Evolutionary conservation across 2,329 filamentous ascomycete genomes (phyloP), one percentile per base, ranked within the genome.

Genomic region (Xylariaceae sp.): DNA sequence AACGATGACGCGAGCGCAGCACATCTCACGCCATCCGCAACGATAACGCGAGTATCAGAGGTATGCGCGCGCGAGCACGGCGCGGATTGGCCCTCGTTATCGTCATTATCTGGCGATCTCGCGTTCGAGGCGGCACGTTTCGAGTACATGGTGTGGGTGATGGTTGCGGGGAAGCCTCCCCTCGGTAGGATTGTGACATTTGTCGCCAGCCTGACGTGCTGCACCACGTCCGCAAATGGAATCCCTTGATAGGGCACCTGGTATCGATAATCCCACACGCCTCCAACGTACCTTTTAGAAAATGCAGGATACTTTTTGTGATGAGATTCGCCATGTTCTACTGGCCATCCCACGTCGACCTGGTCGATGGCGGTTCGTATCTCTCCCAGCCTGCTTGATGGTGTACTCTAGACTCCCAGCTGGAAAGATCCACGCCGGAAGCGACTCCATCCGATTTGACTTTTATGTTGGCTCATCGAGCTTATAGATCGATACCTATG

Each of bases 171-270:
- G 56, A 58, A 55, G 26, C 37, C 21, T 40, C 23, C 15, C 36
- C 11, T 23, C 13, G 20, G 42, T 44, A 55, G 40, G 53, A 62
- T 64, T 62, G 58, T 60, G 61, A 63, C 49, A 65, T 65, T 24
- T 53, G 43, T 18, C 23, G 46, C 50, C 35, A 42, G 37, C 53
- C 49, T 65, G 62, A 63, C 62, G 62, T 64, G 61, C 59, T 65
- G 36, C 9, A 18, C 26, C 41, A 26, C 29, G 16, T 35, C 37
- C 43, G 27, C 20, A 32, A 53, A 52, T 16, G 2, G 46, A 27
- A 50, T 33, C 41, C 36, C 13, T 15, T n/a, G n/a, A n/a, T n/a
- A n/a, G n/a, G n/a, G n/a, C n/a, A n/a, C n/a, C n/a, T 13, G 18
- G 20, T 41, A 13, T 47, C 36, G 48, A 33, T 35, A 55, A 52